Percentiles rank a stretch among this genome's conserved stretches.
These are phyloP conservation scores for Metschnikowia noctiluminum DNA, from an alignment of 805 yeast genomes.

Conservation along the genomic window DNA sequence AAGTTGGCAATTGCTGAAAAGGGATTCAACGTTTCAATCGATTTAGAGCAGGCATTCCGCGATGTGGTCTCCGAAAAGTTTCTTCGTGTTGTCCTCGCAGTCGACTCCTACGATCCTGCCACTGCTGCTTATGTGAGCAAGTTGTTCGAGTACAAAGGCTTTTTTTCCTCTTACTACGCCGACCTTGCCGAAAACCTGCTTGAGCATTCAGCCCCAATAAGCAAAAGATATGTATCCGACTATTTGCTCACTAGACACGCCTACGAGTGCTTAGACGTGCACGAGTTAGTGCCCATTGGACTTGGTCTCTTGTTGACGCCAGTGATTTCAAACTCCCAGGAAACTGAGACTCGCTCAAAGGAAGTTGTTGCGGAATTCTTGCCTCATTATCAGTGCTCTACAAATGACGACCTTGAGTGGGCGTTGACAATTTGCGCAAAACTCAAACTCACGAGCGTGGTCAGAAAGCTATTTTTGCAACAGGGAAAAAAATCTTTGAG, in stretches of 20 bases:
- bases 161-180: slow-evolving; percentile 40
- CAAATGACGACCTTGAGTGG: slow-evolving; percentile 81
- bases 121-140: slow-evolving; percentile 63
- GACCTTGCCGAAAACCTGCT: slow-evolving; percentile 8
- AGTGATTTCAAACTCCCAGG: slow-evolving; percentile 42
- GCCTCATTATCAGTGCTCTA: slow-evolving; percentile 57
- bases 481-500: slow-evolving; percentile 47
- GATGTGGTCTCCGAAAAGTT: slow-evolving; percentile 55
- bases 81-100: slow-evolving; percentile 52
- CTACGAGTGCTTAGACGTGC: slow-evolving; percentile 49
- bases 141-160: slow-evolving; percentile 61
- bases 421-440: slow-evolving; percentile 68
- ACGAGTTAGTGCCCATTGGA: slow-evolving; percentile 61
- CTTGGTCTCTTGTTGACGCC: slow-evolving; percentile 53
- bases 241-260: slow-evolving; percentile 55
- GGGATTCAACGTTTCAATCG: slow-evolving; percentile 11
- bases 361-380: slow-evolving; percentile 52
- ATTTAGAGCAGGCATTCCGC: slow-evolving; percentile 40
- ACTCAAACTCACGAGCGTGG: slow-evolving; percentile 56
- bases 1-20: slow-evolving; percentile 31
- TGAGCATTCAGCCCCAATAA: not conserved
- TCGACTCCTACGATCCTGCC: slow-evolving; percentile 59
- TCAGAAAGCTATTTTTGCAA: slow-evolving; percentile 49
- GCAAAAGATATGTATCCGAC: slow-evolving; percentile 41
- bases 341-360: slow-evolving; percentile 30